Conservation (phyloP, 73 alveolate genomes). For the Durusdinium trenchii region DNA sequence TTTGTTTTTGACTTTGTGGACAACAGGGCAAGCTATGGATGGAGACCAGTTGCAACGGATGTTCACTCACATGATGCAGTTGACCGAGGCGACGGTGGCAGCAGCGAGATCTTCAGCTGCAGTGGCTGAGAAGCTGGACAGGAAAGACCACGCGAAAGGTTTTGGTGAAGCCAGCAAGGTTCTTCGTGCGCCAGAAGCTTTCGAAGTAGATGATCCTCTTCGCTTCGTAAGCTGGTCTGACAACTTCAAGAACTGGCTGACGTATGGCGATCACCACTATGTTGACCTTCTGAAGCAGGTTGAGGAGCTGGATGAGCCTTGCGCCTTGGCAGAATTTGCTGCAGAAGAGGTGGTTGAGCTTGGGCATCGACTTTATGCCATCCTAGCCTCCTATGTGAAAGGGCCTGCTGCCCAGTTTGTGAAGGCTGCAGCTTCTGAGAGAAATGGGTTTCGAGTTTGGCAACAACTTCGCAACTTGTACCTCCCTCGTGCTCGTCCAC, state of each 20-base stretch:
- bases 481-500: no score
- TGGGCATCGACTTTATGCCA: no score
- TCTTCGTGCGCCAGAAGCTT: background rate
- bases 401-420: background rate
- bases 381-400: no score
- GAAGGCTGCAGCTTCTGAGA: background rate
- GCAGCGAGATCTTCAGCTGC: background rate
- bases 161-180: no score
- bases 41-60: background rate
- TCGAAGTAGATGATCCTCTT: background rate
- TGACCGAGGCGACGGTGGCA: background rate
- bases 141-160: background rate
- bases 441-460: background rate
- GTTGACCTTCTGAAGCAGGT: no score
- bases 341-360: background rate
- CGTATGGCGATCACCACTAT: background rate
- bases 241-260: background rate
- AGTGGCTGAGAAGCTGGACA: background rate
- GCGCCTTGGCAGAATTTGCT: background rate
- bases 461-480: no score
- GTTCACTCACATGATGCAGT: background rate
- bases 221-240: background rate
- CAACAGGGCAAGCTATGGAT: no score
- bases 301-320: background rate
- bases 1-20: no score